These are phyloP conservation scores for Ganoderma lucidum DNA, from an alignment of 1,284 basidiomycete species.

Conservation along the genomic window DNA sequence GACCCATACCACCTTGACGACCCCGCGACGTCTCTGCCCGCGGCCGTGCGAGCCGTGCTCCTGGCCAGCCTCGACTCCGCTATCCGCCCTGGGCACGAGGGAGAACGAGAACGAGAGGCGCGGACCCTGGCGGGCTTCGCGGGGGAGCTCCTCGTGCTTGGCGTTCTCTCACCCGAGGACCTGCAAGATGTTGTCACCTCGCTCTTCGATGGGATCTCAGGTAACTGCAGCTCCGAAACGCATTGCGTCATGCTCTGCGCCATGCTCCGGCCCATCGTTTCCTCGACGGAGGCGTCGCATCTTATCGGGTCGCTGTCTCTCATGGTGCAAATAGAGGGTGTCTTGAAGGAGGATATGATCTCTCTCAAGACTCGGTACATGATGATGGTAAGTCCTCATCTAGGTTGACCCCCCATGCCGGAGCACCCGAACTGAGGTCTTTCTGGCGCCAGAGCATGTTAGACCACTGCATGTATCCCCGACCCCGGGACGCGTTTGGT, in stretches of 20 bases:
- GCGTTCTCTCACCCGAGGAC: constrained; percentile 34
- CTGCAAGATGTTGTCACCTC: constrained; percentile 33
- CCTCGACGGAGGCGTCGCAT: constrained; percentile 36
- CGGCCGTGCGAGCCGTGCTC: constrained; percentile 26
- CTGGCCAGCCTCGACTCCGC: constrained; percentile 28
- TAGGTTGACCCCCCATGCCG: not conserved
- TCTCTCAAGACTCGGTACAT: constrained; percentile 38
- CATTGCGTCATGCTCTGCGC: constrained; percentile 33
- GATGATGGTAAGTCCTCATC: constrained; percentile 36
- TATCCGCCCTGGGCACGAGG: constrained; percentile 4
- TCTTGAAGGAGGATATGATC: constrained; percentile 37
- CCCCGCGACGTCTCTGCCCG: constrained; percentile 35
- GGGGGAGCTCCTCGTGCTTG: constrained; percentile 39
- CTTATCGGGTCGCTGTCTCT: constrained; percentile 34
- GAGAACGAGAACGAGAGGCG: constrained; percentile 16
- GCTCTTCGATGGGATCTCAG: constrained; percentile 30
- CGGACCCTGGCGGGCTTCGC: constrained; percentile 30
- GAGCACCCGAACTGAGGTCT: not conserved
- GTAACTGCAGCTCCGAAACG: constrained; percentile 29
- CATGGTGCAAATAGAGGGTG: constrained; percentile 29
- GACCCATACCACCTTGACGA: constrained; percentile 38
- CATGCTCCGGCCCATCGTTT: constrained; percentile 34
- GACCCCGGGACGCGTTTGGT: constrained; percentile 38
- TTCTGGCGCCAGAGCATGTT: constrained; percentile 31
- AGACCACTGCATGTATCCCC: constrained; percentile 35